These are phyloP conservation scores for Golubevia pallescens DNA, from an alignment of 1,284 basidiomycete genomes.

Conservation along the genomic window DNA sequence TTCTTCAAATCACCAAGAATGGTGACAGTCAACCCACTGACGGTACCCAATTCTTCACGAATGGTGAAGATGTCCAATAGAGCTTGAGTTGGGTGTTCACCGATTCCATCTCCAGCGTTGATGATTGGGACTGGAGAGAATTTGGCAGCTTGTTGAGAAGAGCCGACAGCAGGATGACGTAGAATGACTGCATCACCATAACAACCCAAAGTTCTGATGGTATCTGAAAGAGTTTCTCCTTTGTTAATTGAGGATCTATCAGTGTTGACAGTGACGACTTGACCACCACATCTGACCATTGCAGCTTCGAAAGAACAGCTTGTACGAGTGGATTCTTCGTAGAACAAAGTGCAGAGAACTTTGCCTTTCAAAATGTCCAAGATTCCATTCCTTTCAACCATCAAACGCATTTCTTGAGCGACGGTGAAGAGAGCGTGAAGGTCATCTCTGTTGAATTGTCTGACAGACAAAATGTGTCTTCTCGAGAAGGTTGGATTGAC, in stretches of 20 bases:
- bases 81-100: slow-evolving; percentile 97
- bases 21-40: slow-evolving; percentile 94
- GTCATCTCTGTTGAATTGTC: slow-evolving; percentile 88
- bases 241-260: slow-evolving; percentile 88
- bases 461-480: slow-evolving; percentile 91
- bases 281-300: slow-evolving; percentile 96
- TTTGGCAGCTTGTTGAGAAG: slow-evolving; percentile 74
- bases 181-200: slow-evolving; percentile 95
- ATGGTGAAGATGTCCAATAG: slow-evolving; percentile 96
- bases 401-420: slow-evolving; percentile 93
- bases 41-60: slow-evolving; percentile 94
- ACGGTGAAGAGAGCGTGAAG: slow-evolving; percentile 92
- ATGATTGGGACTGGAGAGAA: slow-evolving; percentile 92
- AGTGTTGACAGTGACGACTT: slow-evolving; percentile 83
- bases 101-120: slow-evolving; percentile 95
- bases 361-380: slow-evolving; percentile 89
- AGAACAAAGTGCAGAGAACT: slow-evolving; percentile 94
- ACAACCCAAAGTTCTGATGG: slow-evolving; percentile 90
- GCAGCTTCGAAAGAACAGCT: slow-evolving; percentile 90
- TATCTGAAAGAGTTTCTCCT: slow-evolving; percentile 92
- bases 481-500: slow-evolving; percentile 68
- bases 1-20: slow-evolving; percentile 94
- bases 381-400: slow-evolving; percentile 88
- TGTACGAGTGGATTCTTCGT: slow-evolving; percentile 95
- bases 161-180: slow-evolving; percentile 90